Evolutionary conservation across 306 rosid species (phyloP).

Genomic region (Citrullus mucosospermus): DNA sequence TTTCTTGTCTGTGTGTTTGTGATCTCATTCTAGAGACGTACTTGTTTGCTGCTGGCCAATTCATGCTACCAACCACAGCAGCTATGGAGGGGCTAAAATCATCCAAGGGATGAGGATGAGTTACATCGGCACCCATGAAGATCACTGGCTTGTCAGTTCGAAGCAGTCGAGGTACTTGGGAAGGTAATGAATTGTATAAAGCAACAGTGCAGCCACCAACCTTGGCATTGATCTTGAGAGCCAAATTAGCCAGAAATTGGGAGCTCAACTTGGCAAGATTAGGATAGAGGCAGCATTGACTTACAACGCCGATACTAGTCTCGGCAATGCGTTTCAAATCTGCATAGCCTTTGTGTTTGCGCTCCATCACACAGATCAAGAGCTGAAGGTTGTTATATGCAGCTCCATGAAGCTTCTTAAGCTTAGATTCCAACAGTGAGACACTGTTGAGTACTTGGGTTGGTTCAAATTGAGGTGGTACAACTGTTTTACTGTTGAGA

Average conservation of each 20-base stretch:
- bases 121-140: constrained; percentile 97
- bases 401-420: constrained; percentile 45
- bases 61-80: constrained; percentile 97
- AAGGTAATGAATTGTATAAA: constrained; percentile 67
- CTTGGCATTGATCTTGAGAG: constrained; percentile 96
- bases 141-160: constrained; percentile 52
- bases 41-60: constrained; percentile 97
- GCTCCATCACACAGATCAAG: constrained; percentile 84
- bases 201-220: constrained; percentile 97
- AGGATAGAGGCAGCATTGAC: constrained; percentile 84
- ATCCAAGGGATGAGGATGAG: constrained; percentile 98
- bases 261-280: constrained; percentile 68
- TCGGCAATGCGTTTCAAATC: constrained; percentile 91
- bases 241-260: constrained; percentile 81
- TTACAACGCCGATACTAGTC: constrained; percentile 75
- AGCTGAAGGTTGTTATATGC: constrained; percentile 84
- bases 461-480: constrained; percentile 68
- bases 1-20: constrained; percentile 94
- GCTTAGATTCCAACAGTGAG: constrained; percentile 69
- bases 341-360: constrained; percentile 83
- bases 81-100: constrained; percentile 94
- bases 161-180: constrained; percentile 78
- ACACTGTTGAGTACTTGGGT: constrained; percentile 73
- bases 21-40: constrained; percentile 93
- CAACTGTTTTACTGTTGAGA: constrained; percentile 58